phyloP scores from a whole-genome alignment of 305 asterid species.

The Fraxinus baroniana region DNA sequence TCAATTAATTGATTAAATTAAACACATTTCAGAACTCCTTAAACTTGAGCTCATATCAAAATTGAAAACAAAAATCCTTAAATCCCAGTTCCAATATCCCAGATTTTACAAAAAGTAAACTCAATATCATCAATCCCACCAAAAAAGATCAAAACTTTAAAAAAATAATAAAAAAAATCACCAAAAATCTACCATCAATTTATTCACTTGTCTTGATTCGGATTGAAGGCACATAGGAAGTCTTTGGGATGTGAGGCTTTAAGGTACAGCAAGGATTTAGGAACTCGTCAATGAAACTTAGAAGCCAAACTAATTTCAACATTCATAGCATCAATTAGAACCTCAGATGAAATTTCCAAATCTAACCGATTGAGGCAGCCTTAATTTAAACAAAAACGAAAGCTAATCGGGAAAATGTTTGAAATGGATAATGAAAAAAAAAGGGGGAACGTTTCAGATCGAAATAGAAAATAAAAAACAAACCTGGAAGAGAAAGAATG shows the following conservation, averaged over 20 bases:
- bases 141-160: constrained; percentile 2
- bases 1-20: background rate
- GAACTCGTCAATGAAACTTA: background rate
- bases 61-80: constrained; percentile 14
- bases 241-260: background rate
- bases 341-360: background rate
- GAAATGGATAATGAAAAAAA: constrained; percentile 7
- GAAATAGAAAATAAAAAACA: constrained; percentile 4
- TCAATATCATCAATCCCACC: background rate
- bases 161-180: background rate
- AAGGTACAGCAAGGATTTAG: background rate
- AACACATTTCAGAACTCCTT: constrained; percentile 3
- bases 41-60: constrained; percentile 20
- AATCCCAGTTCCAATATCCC: constrained; percentile 27
- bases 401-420: constrained; percentile 11
- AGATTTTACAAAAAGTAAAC: background rate
- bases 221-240: background rate
- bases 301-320: background rate
- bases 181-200: background rate
- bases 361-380: constrained; percentile 10
- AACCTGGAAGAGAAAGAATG: constrained; percentile 31
- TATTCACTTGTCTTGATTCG: background rate
- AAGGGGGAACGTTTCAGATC: constrained; percentile 19
- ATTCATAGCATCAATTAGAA: constrained; percentile 5
- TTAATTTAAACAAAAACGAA: background rate